phyloP scores from a whole-genome alignment of 257 asterid species.

The Capsicum rhomboideum region DNA sequence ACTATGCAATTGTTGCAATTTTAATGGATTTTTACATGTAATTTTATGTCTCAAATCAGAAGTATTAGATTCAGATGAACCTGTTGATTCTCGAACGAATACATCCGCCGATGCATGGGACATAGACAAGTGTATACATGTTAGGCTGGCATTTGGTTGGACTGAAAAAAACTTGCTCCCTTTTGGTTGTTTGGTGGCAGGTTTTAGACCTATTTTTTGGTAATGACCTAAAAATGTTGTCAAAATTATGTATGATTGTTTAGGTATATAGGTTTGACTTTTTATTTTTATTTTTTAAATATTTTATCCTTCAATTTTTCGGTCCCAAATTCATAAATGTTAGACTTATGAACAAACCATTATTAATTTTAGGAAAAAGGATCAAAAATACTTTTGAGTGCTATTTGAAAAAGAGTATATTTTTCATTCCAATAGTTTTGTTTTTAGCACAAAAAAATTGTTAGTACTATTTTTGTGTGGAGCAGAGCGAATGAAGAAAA shows the following conservation, averaged over 20 bases:
- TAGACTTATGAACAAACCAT: neutral
- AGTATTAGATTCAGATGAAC: neutral
- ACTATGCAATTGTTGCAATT: no score
- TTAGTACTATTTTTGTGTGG: no score
- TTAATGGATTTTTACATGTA: neutral
- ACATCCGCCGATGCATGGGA: neutral
- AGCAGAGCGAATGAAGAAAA: no score
- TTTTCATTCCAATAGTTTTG: neutral
- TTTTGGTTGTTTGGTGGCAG: neutral
- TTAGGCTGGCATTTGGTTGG: neutral
- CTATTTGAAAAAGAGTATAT: neutral
- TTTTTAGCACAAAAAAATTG: neutral
- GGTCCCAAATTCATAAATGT: neutral
- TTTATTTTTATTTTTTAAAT: neutral
- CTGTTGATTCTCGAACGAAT: rapidly evolving
- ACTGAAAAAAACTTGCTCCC: neutral
- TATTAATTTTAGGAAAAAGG: neutral
- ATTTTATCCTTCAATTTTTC: neutral
- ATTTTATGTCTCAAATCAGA: neutral
- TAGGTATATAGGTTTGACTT: neutral
- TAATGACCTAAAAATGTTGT: neutral
- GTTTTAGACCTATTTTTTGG: neutral
- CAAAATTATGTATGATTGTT: neutral
- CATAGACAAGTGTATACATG: neutral
- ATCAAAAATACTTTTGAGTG: neutral